Evolutionary conservation across 2,329 filamentous ascomycete species (phyloP).

Genomic region (Colletotrichum sp.): DNA sequence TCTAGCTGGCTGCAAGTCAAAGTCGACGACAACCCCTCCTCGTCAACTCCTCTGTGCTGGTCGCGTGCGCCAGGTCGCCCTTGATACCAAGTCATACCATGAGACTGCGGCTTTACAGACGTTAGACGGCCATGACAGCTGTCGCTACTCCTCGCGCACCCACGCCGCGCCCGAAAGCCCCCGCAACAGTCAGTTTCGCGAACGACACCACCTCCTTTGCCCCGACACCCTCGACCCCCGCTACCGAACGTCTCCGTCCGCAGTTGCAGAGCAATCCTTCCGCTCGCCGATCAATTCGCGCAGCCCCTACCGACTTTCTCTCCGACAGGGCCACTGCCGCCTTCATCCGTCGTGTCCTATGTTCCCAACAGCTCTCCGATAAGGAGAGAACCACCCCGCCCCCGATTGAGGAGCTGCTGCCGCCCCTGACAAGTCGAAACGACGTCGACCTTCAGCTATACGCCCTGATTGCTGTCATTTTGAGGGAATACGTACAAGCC

Average conservation of each 20-base stretch:
- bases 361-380: slow-evolving; percentile 70
- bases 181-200: slow-evolving; percentile 20
- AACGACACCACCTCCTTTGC: slow-evolving; percentile 5
- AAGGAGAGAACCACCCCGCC: slow-evolving; percentile 56
- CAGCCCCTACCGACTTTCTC: slow-evolving; percentile 53
- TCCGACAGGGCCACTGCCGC: slow-evolving; percentile 81
- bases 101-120: neutral
- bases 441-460: slow-evolving; percentile 94
- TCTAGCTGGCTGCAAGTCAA: slow-evolving; percentile 23
- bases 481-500: slow-evolving; percentile 87
- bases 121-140: slow-evolving; percentile 25
- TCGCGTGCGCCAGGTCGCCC: neutral
- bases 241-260: slow-evolving; percentile 28
- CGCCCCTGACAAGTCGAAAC: slow-evolving; percentile 91
- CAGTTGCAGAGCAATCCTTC: slow-evolving; percentile 20
- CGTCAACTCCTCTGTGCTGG: neutral
- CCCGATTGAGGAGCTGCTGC: slow-evolving; percentile 82
- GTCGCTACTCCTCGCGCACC: slow-evolving; percentile 24
- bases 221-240: slow-evolving; percentile 17
- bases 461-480: slow-evolving; percentile 85
- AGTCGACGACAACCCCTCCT: slow-evolving; percentile 20
- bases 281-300: slow-evolving; percentile 34
- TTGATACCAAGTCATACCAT: neutral
- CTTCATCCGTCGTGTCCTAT: slow-evolving; percentile 84
- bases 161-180: slow-evolving; percentile 24